Conservation (phyloP, 2,329 filamentous ascomycete genomes). For the Colletotrichum sp. region DNA sequence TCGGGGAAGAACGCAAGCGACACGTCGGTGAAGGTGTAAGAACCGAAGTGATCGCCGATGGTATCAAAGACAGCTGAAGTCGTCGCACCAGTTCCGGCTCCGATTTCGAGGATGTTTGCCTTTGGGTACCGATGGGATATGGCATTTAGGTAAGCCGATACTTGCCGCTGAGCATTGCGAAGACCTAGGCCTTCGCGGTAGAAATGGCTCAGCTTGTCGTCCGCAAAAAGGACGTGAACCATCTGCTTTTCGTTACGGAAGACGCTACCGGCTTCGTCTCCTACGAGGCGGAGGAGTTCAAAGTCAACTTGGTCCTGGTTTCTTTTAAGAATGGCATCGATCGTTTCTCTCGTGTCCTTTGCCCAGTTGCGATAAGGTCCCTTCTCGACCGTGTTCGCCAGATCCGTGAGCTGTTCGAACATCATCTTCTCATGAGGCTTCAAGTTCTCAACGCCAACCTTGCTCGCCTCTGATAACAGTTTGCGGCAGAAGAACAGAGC, state of each 20-base stretch:
- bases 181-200: background rate
- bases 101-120: conserved; percentile 40
- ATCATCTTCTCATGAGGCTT: background rate
- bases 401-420: background rate
- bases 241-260: background rate
- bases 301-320: background rate
- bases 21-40: conserved; percentile 21
- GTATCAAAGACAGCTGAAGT: conserved; percentile 28
- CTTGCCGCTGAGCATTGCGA: background rate
- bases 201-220: background rate
- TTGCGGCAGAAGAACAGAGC: conserved; percentile 1
- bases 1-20: conserved; percentile 36
- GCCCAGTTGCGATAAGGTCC: background rate
- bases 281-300: background rate
- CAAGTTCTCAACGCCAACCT: background rate
- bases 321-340: background rate
- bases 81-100: conserved; percentile 36
- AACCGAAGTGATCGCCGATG: conserved; percentile 10
- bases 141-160: conserved; percentile 21
- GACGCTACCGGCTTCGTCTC: background rate
- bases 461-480: background rate
- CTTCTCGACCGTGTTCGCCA: background rate
- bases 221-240: background rate
- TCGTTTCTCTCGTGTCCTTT: background rate
- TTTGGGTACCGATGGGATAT: conserved; percentile 32